Conservation (phyloP, 768 basidiomycete species). For the Hericium alpestre region DNA sequence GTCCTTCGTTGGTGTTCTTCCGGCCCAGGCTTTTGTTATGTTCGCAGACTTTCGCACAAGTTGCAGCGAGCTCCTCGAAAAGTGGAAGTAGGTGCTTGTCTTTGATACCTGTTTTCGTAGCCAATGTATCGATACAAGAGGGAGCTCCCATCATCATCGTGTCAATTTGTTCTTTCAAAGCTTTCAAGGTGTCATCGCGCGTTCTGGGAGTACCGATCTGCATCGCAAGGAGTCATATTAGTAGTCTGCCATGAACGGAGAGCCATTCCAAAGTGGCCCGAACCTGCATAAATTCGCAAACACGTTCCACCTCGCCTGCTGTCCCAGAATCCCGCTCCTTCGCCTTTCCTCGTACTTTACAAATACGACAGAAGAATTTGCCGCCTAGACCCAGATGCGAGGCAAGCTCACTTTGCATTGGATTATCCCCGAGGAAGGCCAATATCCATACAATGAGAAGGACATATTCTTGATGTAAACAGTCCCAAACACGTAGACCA, state of each 20-base stretch:
- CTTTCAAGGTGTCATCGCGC: not conserved
- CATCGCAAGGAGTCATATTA: no score
- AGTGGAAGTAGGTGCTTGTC: not conserved
- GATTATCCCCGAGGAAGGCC: slow-evolving; percentile 31
- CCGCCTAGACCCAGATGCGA: slow-evolving; percentile 32
- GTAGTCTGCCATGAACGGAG: not conserved
- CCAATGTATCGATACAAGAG: not conserved
- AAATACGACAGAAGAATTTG: slow-evolving; percentile 30
- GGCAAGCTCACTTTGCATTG: slow-evolving; percentile 34
- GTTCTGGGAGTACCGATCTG: not conserved
- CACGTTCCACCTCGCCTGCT: not conserved
- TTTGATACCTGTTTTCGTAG: not conserved
- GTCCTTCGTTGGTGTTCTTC: no score
- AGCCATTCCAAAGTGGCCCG: not conserved
- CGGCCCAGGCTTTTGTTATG: no score
- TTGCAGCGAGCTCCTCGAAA: not conserved
- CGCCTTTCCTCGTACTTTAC: slow-evolving; percentile 15
- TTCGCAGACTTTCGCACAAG: not conserved
- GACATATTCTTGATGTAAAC: slow-evolving; percentile 1
- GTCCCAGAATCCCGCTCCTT: not conserved
- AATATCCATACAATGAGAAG: slow-evolving; percentile 9
- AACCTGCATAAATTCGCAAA: not conserved
- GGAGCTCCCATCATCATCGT: not conserved
- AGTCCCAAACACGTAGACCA: slow-evolving; percentile 32
- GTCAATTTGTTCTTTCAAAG: not conserved